Conservation (phyloP, 805 yeast species). For the Schizosaccharomyces octosporus region DNA sequence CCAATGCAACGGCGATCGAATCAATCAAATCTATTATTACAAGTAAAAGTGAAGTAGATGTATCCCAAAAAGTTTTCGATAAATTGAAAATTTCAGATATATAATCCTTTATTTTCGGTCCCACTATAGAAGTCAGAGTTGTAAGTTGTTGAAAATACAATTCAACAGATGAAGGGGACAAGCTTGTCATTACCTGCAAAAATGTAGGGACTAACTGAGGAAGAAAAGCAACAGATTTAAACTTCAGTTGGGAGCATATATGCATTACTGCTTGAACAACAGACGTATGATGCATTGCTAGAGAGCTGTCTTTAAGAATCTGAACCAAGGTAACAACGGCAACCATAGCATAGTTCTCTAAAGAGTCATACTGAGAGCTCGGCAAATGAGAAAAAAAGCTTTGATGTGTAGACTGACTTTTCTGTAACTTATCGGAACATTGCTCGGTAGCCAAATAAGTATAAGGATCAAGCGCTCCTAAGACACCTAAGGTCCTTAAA, state of each 20-base stretch:
- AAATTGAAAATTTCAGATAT: conserved; percentile 49
- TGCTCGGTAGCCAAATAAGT: conserved; percentile 78
- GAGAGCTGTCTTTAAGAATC: conserved; percentile 60
- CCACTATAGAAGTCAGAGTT: conserved; percentile 53
- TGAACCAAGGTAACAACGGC: conserved; percentile 68
- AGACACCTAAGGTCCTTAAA: conserved; percentile 65
- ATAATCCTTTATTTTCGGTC: conserved; percentile 69
- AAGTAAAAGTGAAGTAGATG: conserved; percentile 36
- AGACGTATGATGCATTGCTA: conserved; percentile 65
- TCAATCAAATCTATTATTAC: conserved; percentile 63
- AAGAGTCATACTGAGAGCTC: conserved; percentile 72
- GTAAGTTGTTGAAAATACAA: conserved; percentile 76
- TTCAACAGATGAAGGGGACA: conserved; percentile 51
- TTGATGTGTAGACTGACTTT: conserved; percentile 67
- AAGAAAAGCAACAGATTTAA: conserved; percentile 66
- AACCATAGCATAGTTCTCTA: conserved; percentile 86
- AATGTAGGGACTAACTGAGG: conserved; percentile 75
- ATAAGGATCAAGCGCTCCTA: conserved; percentile 94
- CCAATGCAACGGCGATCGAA: conserved; percentile 60
- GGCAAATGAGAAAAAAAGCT: conserved; percentile 77
- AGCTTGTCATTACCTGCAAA: conserved; percentile 55
- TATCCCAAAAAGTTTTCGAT: conserved; percentile 43
- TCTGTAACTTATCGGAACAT: conserved; percentile 20
- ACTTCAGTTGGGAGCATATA: conserved; percentile 67
- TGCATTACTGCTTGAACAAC: conserved; percentile 82